These are phyloP conservation scores for Aspergillus sp. DNA, from an alignment of 2,329 filamentous ascomycete species.

Conservation along the genomic window DNA sequence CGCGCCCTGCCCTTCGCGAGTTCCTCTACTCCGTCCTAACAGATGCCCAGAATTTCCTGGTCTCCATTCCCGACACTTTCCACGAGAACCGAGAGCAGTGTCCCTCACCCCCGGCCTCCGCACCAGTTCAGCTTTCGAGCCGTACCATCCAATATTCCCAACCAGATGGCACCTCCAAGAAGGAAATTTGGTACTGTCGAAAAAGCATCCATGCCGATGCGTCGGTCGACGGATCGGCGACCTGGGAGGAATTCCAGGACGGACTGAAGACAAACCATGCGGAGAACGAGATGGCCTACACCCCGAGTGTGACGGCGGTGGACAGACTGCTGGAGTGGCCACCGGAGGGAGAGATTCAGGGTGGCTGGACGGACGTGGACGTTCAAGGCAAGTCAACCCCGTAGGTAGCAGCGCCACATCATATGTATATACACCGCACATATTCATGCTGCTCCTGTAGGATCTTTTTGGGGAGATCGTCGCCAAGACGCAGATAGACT, in stretches of 20 bases:
- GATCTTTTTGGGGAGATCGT: background rate
- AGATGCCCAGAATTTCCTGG: slow-evolving; percentile 30
- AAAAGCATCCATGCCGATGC: slow-evolving; percentile 36
- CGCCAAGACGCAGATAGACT: background rate
- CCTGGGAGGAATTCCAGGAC: slow-evolving; percentile 38
- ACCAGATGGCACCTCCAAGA: slow-evolving; percentile 1
- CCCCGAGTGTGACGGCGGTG: slow-evolving; percentile 34
- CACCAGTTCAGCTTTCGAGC: slow-evolving; percentile 30
- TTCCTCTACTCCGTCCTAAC: slow-evolving; percentile 26
- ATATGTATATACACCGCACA: background rate
- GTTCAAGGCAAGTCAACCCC: slow-evolving; percentile 25
- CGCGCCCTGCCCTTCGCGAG: slow-evolving; percentile 18
- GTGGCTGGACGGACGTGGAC: slow-evolving; percentile 24
- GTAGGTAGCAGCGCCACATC: background rate
- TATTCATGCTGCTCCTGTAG: no score
- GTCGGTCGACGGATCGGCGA: slow-evolving; percentile 32
- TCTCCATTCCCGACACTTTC: slow-evolving; percentile 29
- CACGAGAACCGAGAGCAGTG: slow-evolving; percentile 26
- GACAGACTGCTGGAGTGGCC: slow-evolving; percentile 32
- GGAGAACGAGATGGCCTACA: slow-evolving; percentile 43
- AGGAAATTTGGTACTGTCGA: slow-evolving; percentile 44
- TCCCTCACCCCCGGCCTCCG: slow-evolving; percentile 27
- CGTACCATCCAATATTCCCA: background rate
- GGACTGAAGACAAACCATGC: slow-evolving; percentile 40
- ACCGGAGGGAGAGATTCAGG: slow-evolving; percentile 12